phyloP scores from a whole-genome alignment of 139 green algal genomes.

The Astrephomene gubernaculifera region DNA sequence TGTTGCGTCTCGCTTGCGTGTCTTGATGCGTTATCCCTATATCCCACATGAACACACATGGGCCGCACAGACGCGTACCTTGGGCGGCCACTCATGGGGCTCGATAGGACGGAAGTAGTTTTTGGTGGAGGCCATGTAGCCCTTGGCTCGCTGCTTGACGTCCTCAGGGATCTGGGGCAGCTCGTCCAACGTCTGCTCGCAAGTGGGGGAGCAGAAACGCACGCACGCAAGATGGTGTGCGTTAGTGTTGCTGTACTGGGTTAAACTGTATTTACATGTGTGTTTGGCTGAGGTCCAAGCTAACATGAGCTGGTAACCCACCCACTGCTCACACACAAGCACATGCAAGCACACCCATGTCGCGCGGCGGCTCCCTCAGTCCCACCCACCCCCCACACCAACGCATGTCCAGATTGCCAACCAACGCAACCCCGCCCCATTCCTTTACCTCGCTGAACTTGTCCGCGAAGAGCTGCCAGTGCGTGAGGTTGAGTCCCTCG shows the following conservation, averaged over 20 bases:
- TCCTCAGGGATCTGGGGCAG: slow-evolving; percentile 38
- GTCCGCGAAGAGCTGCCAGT: slow-evolving; percentile 34
- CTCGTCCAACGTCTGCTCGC: slow-evolving; percentile 39
- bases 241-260: no score
- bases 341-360: no score
- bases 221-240: no score
- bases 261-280: no score
- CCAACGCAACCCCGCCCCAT: not conserved
- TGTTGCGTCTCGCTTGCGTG: no score
- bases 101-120: slow-evolving; percentile 41
- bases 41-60: no score
- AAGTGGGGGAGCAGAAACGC: no score
- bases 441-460: slow-evolving; percentile 8
- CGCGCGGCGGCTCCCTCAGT: not conserved
- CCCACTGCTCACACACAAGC: not conserved
- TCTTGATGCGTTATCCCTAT: no score
- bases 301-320: no score
- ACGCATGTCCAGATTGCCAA: not conserved
- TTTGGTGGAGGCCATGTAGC: slow-evolving; percentile 32
- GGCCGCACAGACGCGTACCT: slow-evolving; percentile 7
- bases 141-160: slow-evolving; percentile 1
- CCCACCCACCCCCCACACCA: not conserved
- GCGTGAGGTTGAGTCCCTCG: slow-evolving; percentile 31
- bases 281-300: no score
- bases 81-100: slow-evolving; percentile 41